A percentile compares a stretch with the other conserved stretches of the same genome.
Conservation (phyloP, 495 filamentous ascomycete species). For the Talaromyces proteolyticus region DNA sequence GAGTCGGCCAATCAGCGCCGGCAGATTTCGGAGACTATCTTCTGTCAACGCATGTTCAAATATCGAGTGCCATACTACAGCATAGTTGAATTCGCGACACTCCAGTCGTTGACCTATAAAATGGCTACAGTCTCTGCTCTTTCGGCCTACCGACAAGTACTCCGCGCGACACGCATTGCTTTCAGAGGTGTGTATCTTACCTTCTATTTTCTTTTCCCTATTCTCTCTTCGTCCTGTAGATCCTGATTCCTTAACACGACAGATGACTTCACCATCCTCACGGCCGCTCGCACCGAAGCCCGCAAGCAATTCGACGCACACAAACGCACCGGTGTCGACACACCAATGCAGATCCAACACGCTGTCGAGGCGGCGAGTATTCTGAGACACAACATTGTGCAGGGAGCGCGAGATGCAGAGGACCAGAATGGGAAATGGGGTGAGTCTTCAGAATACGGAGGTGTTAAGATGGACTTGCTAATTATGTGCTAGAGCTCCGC, state of each 20-base stretch:
- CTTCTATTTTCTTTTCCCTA: too few relatives aligned
- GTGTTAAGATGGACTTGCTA: background rate
- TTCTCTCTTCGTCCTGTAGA: too few relatives aligned
- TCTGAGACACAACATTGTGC: conserved; percentile 79
- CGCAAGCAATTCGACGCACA: conserved; percentile 66
- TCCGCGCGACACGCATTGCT: conserved; percentile 76
- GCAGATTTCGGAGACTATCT: conserved; percentile 23
- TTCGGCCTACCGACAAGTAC: conserved; percentile 72
- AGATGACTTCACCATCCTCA: conserved; percentile 64
- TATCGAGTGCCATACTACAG: too few relatives aligned
- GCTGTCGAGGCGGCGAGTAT: conserved; percentile 80
- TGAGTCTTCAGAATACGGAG: conserved; percentile 29
- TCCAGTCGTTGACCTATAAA: too few relatives aligned
- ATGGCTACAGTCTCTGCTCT: conserved; percentile 53
- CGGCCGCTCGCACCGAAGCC: conserved; percentile 63
- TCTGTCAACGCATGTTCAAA: too few relatives aligned
- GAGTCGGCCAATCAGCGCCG: conserved; percentile 22
- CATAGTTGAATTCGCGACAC: too few relatives aligned
- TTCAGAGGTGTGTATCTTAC: conserved; percentile 60
- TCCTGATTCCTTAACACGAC: background rate
- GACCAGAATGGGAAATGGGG: conserved; percentile 58
- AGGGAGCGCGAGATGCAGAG: conserved; percentile 55
- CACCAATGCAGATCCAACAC: conserved; percentile 55
- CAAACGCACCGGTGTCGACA: conserved; percentile 46
- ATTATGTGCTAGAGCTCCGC: conserved; percentile 53